Conservation (phyloP, 768 basidiomycete genomes). For the Lactifluus echinatus region DNA sequence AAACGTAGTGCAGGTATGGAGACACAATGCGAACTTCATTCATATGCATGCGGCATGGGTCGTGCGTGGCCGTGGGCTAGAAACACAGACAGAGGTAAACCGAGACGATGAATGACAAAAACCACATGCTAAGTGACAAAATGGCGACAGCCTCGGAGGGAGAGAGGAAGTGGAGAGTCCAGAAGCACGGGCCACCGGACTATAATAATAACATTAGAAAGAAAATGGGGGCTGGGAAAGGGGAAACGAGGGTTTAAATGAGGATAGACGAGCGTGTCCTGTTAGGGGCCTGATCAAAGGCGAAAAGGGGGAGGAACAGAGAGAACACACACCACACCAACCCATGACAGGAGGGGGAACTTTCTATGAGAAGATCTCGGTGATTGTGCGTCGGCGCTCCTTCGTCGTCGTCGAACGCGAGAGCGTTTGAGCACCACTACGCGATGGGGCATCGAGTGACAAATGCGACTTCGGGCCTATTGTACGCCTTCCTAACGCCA, state of each 20-base stretch:
- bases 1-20: slow-evolving; percentile 10
- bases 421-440: slow-evolving; percentile 30
- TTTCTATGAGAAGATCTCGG: slow-evolving; percentile 38
- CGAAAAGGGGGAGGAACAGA: neutral
- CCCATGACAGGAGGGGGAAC: neutral
- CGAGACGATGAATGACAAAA: neutral
- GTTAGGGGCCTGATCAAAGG: neutral
- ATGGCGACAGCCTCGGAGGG: neutral
- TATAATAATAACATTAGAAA: slow-evolving; percentile 20
- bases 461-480: slow-evolving; percentile 34
- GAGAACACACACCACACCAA: slow-evolving; percentile 1
- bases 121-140: neutral
- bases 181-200: slow-evolving; percentile 1
- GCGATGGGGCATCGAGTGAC: slow-evolving; percentile 34
- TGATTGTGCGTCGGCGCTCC: slow-evolving; percentile 42
- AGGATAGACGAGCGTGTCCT: neutral
- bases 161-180: slow-evolving; percentile 10
- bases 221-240: neutral
- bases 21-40: slow-evolving; percentile 10
- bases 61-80: slow-evolving; percentile 5
- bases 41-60: slow-evolving; percentile 16
- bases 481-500: slow-evolving; percentile 27
- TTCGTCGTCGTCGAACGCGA: slow-evolving; percentile 27
- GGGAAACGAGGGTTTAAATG: neutral
- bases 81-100: slow-evolving; percentile 12